Base-by-base conservation (phyloP, 805 yeast species). In the Candida argentea region DNA sequence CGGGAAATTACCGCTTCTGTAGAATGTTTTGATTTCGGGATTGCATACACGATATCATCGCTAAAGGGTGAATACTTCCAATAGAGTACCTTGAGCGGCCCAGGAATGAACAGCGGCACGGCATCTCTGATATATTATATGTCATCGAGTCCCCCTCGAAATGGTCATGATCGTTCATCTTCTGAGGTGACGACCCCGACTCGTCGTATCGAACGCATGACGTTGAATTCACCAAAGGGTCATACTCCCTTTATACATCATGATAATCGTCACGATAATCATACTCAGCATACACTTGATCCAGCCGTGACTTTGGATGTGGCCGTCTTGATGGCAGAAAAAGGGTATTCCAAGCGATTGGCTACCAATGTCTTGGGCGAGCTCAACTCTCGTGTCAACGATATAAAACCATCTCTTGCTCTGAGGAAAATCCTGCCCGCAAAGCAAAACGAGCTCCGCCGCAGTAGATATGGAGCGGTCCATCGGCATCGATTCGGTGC, bases 281-380 rank as follows among this genome's bases (percentile, higher is more conserved):
- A 20, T 23, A 11, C 8, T 8, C 7, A 16, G 12, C 19, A 19
- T 10, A 16, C 26, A n/a, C 21, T 14, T 11, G 21, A 4, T 43
- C 26, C 29, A 38, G 21, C 14, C 3, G 23, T 22, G 25, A 21
- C 29, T 9, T 14, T 25, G 5, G 22, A 18, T 17, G 45, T 45
- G 28, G 36, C 42, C 28, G 15, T 20, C 9, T 31, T 35, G 19
- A 50, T 48, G 50, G 52, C 64, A 28, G 50, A 56, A 11, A 60
- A 59, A 30, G 60, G 71, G 28, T 70, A 66, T 46, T 67, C 76
- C 1, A 56, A 66, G 31, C 57, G 54, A 25, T 52, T 69, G 22
- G 61, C 66, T 15, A 54, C 55, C 25, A 64, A 60, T 24, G 73
- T 68, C 8, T 36, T 68, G 29, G 49, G 45, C 25, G 74, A 68